These are phyloP conservation scores for Colletotrichum spaethianum DNA, from an alignment of 2,329 filamentous ascomycete genomes.

Conservation along the genomic window DNA sequence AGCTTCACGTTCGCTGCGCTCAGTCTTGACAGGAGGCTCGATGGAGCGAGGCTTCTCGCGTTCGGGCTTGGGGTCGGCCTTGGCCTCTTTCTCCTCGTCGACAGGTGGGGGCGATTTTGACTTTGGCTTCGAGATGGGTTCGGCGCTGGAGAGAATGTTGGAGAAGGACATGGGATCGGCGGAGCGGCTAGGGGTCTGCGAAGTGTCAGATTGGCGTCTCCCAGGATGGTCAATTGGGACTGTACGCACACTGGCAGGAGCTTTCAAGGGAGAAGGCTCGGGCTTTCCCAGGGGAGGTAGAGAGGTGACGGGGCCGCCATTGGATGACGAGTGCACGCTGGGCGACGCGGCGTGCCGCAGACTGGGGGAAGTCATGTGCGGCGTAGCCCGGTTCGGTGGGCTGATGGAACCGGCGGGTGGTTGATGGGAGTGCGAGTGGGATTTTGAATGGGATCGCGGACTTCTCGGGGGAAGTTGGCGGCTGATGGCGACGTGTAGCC, in stretches of 20 bases:
- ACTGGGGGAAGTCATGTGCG: conserved; percentile 64
- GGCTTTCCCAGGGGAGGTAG: conserved; percentile 54
- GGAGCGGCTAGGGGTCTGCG: conserved; percentile 78
- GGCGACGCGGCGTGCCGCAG: conserved; percentile 59
- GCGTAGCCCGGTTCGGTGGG: conserved; percentile 55
- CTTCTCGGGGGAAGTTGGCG: conserved; percentile 63
- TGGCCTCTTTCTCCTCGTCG: conserved; percentile 31
- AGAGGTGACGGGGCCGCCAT: conserved; percentile 53
- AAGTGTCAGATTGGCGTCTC: not conserved
- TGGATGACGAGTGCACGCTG: conserved; percentile 55
- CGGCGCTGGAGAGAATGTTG: conserved; percentile 88
- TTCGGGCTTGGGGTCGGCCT: conserved; percentile 43
- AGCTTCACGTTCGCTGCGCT: conserved; percentile 50
- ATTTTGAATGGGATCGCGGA: conserved; percentile 59
- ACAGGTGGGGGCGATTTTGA: conserved; percentile 34
- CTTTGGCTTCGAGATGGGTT: conserved; percentile 72
- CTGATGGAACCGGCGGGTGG: conserved; percentile 58
- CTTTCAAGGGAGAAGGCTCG: conserved; percentile 58
- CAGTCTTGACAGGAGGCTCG: conserved; percentile 51
- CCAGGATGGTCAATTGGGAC: not conserved
- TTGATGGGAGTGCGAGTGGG: conserved; percentile 59
- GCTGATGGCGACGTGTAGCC: conserved; percentile 64
- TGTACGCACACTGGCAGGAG: conserved; percentile 54
- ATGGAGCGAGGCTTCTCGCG: conserved; percentile 39
- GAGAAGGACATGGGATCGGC: conserved; percentile 96